Evolutionary conservation across 2,329 filamentous ascomycete genomes (phyloP), one percentile per base, ranked within the genome.

Genomic region (Diaporthe ilicicola): DNA sequence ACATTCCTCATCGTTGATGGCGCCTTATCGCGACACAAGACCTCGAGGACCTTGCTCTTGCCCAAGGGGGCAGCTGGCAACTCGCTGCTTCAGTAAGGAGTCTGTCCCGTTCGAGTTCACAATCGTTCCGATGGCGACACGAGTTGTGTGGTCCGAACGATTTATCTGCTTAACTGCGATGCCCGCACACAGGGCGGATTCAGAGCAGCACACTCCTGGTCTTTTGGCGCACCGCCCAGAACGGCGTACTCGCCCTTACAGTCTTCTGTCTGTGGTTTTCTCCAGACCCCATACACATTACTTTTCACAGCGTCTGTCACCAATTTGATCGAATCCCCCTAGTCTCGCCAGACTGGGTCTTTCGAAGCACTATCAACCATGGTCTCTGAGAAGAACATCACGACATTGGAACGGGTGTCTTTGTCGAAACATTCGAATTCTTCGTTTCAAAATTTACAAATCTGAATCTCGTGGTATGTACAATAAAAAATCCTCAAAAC

Each of bases 391-490:
- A 22, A 24, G 27, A 7, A n/a, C n/a, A 13, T 50, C n/a, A 6
- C 3, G 19, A 37, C 12, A 34, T 50, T 42, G 13, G n/a, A 15
- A 19, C 59, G 22, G 22, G 17, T 8, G 22, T 29, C 8, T 50
- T 8, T 24, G 19, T 22, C 19, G 27, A 29, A 37, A 50, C 3
- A 13, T 24, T 64, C 59, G 50, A 64, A 50, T 48, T 34, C 44
- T 44, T 64, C 59, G 22, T 64, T 44, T 34, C 44, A 37, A 50
- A 34, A 50, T 64, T 24, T 37, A 64, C 44, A 50, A 37, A 19
- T 64, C 59, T 50, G 42, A 64, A 64, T 50, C 42, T 64, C 59
- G 44, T 64, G 42, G 32, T 64, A 50, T 50, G 32, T 34, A 48
- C 59, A 50, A 50, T 24, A 37, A 37, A 50, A 50, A 2, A 59